These are phyloP conservation scores for Cryptococcus maquisensis DNA, from an alignment of 1,284 basidiomycete species.

Conservation along the genomic window DNA sequence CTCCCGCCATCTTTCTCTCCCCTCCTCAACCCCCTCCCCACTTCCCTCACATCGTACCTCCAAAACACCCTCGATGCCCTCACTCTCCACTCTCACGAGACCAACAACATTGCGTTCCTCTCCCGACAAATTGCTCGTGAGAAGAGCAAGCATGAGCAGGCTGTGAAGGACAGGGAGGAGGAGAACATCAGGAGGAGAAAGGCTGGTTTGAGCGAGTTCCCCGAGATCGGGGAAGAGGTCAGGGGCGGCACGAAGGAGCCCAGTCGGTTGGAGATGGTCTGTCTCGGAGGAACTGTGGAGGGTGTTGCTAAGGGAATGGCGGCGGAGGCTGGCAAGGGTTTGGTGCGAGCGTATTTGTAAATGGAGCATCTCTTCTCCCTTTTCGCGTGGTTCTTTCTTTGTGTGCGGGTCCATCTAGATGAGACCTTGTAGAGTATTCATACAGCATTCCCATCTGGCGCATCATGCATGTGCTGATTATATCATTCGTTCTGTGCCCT, in stretches of 20 bases:
- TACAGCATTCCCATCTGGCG: no score
- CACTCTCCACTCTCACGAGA: constrained; percentile 81
- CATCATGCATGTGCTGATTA: no score
- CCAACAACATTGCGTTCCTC: constrained; percentile 89
- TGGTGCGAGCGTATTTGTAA: constrained; percentile 47
- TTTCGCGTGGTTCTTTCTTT: background rate
- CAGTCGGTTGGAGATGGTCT: constrained; percentile 81
- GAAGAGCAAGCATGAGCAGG: constrained; percentile 73
- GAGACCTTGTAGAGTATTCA: no score
- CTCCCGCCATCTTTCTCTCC: constrained; percentile 54
- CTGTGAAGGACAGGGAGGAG: constrained; percentile 77
- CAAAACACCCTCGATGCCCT: constrained; percentile 79
- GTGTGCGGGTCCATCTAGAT: no score
- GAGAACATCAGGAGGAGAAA: constrained; percentile 79
- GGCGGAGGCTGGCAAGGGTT: constrained; percentile 59
- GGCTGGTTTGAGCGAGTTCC: constrained; percentile 80
- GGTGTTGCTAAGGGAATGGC: constrained; percentile 73
- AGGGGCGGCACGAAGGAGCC: constrained; percentile 88
- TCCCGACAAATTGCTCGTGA: constrained; percentile 88
- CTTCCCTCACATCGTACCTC: constrained; percentile 55
- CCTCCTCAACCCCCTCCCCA: constrained; percentile 49
- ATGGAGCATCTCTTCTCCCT: no score
- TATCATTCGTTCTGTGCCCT: no score
- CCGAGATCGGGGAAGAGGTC: constrained; percentile 75
- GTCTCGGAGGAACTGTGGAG: constrained; percentile 81